phyloP scores from a whole-genome alignment of 257 asterid species.

The Jaltomata sinuosa region DNA sequence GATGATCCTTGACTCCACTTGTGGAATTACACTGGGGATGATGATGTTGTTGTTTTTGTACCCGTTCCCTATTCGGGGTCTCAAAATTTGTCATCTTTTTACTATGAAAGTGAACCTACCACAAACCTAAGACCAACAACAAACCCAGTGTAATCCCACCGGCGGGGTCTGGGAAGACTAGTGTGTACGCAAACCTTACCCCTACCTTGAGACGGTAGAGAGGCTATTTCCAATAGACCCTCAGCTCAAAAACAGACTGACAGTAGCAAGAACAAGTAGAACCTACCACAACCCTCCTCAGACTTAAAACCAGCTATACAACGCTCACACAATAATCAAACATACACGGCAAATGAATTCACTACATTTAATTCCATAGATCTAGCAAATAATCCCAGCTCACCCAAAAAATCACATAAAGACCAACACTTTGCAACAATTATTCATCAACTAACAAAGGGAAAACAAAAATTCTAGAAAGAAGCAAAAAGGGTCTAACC shows the following conservation, averaged over 20 bases:
- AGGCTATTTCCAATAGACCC: too few relatives aligned
- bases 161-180: too few relatives aligned
- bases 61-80: not conserved
- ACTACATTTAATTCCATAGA: not conserved
- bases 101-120: not conserved
- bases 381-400: not conserved
- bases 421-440: not conserved
- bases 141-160: too few relatives aligned
- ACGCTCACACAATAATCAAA: not conserved
- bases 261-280: too few relatives aligned
- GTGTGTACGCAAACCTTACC: too few relatives aligned
- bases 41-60: not conserved
- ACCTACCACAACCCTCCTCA: not conserved
- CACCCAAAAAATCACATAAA: not conserved
- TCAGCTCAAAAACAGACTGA: too few relatives aligned
- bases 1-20: too few relatives aligned
- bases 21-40: too few relatives aligned
- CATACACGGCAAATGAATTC: not conserved
- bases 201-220: too few relatives aligned
- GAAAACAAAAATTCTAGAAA: not conserved
- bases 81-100: not conserved
- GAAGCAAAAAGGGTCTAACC: conserved; percentile 18
- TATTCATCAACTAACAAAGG: not conserved
- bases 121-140: too few relatives aligned
- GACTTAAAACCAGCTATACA: not conserved